Evolutionary conservation across 345 rosid species (phyloP), one percentile per base, ranked within the genome.

Genomic region (Moringa oleifera): DNA sequence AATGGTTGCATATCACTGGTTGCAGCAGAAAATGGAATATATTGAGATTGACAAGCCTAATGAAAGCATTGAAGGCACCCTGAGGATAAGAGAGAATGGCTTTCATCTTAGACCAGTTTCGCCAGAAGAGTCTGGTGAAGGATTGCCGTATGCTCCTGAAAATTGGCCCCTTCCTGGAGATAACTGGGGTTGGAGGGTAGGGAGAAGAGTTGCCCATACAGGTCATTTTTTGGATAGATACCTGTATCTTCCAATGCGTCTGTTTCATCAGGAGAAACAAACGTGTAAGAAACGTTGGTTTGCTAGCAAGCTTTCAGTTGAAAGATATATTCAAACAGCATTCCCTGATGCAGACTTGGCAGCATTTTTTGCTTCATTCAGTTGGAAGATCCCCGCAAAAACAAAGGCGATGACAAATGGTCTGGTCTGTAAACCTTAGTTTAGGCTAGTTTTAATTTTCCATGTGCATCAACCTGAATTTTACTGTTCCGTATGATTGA

Each of bases 161-260:
- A 75, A 86, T 70, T 86, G 85, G 85, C 93, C 90, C 37, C 65
- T 57, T 2, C 85, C 77, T 3, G 93, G 90, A 59, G 93, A 84
- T 69, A 73, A 51, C 45, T 82, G 92, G 90, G 57, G 65, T 11
- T 89, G 96, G 92, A 86, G 57, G 51, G 90, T 75, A n/a, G 90
- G 92, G 52, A 84, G 63, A 36, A 76, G 89, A 67, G 51, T 76
- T n/a, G 64, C 37, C 49, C 20, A 17, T 20, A 41, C 68, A 21
- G 90, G 87, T 18, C 61, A 54, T 70, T 83, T 62, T 69, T 6
- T 56, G 58, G 90, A 86, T 75, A 81, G 89, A 54, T 89, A 84
- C 74, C 62, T 93, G 17, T 93, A 82, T 76, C 85, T 77, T 71
- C 98, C 97, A 2, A 73, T 25, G 58, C 72, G 70, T 58, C 81